Evolutionary conservation across 768 basidiomycete genomes (phyloP), one percentile per base, ranked within the genome.

Genomic region (Rhizopogon salebrosus): DNA sequence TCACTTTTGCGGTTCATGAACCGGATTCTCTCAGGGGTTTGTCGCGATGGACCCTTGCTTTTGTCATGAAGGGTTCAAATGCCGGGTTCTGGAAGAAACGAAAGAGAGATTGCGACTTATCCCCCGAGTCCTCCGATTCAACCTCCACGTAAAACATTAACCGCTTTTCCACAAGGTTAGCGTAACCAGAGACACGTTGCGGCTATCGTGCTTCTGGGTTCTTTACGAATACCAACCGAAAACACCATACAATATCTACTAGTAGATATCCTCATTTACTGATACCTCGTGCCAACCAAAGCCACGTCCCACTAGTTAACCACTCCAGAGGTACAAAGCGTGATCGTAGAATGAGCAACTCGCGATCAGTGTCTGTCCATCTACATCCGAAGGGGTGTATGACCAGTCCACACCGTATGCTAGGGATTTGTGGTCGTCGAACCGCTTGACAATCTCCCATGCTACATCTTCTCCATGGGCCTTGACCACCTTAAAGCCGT

Each of bases 281-380:
- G 3, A 7, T 31, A 14, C 31, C 14, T 46, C 29, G 8, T 16
- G 8, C 29, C 29, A 27, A 54, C 54, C 6, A 18, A 34, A 26
- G 37, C 38, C 29, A 34, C 7, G 22, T 46, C 10, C 20, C 3
- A 6, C 20, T 27, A 13, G 22, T 79, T 65, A 93, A 29, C 77
- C 87, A 41, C 68, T 71, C 95, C 95, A 99, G 16, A 94, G 60
- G 64, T 84, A 81, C 68, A 98, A 65, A 35, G 74, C 68, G 64
- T 93, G 91, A 63, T 99, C 97, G 63, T 98, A 99, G 71, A 99
- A 99, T 16, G 93, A 97, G 64, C 93, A 95, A 57, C 86, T 95
- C 7, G 84, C 93, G 35, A 98, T 75, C 48, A 87, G 51, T 2
- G 83, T 84, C 34, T 72, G 66, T 1, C 59, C 56, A 3, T 60